Base-by-base conservation (phyloP, 2,329 filamentous ascomycete genomes). In the Talaromyces sp. region DNA sequence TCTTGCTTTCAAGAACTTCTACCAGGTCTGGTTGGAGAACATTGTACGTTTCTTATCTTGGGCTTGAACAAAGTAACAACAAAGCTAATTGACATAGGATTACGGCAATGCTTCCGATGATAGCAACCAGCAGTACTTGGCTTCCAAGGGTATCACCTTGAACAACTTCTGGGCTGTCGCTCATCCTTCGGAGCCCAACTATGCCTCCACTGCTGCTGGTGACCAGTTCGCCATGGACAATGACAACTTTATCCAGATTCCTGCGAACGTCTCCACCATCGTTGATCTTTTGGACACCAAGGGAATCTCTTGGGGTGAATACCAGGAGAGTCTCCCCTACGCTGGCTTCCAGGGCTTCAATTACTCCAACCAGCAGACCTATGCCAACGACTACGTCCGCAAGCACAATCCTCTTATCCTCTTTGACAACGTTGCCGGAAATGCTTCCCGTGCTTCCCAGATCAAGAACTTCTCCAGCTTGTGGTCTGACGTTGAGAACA, bases 271-370 rank as follows among this genome's bases (percentile, higher is more conserved):
- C 58, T 88, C 87, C 16, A 88, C 87, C n/a, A 77, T 91, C 33
- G 81, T 87, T 33, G 88, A 92, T 75, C 79, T 91, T 47, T 84
- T 91, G 22, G 88, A 90, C 69, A 82, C 84, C 68, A 85, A 84
- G 70, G 80, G 81, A 59, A 88, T 92, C 73, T 82, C 84, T 1
- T 92, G 89, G 89, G 88, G 81, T 63, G 81, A 88, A 68, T 95
- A 94, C 78, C 86, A 93, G 74, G 90, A 95, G 74, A 87, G 92
- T 72, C 83, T 90, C 84, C 91, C 91, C 7, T 92, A 88, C 76
- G 83, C 86, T 4, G 91, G 91, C 11, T 94, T 87, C 75, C 83
- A 91, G 75, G 90, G 90, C 50, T 76, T 77, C 24, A 81, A 79
- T 1, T 91, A 82, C 74, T 82, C 86, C 64, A 92, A 92, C 76